Evolutionary conservation across 805 yeast species (phyloP), one percentile per base, ranked within the genome.

Genomic region (Saturnispora bothae): DNA sequence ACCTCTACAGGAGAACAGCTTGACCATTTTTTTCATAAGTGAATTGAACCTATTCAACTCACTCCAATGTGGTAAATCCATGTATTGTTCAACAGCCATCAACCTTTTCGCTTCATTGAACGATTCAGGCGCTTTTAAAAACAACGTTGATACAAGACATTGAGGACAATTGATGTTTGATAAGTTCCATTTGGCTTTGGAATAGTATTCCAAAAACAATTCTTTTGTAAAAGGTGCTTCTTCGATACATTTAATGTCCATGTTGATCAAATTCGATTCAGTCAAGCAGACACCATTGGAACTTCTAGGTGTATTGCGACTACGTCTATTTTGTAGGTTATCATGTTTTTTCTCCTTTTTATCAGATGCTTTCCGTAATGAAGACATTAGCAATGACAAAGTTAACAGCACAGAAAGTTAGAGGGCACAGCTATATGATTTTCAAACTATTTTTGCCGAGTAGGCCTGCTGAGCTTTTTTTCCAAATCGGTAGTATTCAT

Each of bases 111-210:
- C 28, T 26, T 26, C 28, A 33, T 66, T 56, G 46, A 66, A 66
- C 32, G 73, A 63, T 17, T 67, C 73, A 0, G 89, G 89, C 0
- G 88, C 76, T 21, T 65, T 62, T 59, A 78, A 61, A 37, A 73
- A 58, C 3, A 73, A 72, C 4, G 57, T 52, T 5, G 54, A 60
- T 16, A 60, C 51, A 40, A 74, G 64, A 44, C 78, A 70, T 0
- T 68, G 56, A 0, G 89, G 89, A 36, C 75, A 60, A 2, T 68
- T 65, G 3, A 77, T 68, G 15, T 59, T 60, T 0, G 79, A 71
- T 6, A 76, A 50, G 41, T 74, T 73, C 71, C 73, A 66, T 45
- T 66, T 69, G 3, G 77, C 78, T 60, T 66, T 58, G 33, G 66
- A 68, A 48, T 76, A 76, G 2, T 66, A 66, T 44, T 75, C 80